Percentiles rank a stretch among this genome's conserved stretches.
Conservation (phyloP, 208 protist genomes). For the Acanthamoeba quina region DNA sequence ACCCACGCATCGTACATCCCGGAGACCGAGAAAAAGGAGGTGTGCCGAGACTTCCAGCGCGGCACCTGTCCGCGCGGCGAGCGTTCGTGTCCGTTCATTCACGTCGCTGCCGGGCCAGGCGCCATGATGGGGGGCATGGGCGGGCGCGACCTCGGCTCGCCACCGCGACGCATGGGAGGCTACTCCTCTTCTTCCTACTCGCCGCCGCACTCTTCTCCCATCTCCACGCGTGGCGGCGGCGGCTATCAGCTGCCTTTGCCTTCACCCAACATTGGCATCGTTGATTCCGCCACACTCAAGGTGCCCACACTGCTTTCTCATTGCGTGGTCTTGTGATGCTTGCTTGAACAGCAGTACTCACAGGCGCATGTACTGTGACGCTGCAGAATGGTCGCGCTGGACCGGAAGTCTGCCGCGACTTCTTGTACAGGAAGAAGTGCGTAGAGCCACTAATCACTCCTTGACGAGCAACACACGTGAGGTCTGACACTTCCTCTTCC, state of each 20-base stretch:
- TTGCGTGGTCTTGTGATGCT: background rate
- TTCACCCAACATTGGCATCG: background rate
- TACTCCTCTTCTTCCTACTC: background rate
- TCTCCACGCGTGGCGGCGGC: background rate
- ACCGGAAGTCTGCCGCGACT: constrained; percentile 42
- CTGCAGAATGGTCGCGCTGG: constrained; percentile 11
- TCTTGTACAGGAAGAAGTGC: constrained; percentile 53
- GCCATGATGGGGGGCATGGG: background rate
- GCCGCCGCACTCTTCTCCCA: background rate
- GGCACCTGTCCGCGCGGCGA: constrained; percentile 35
- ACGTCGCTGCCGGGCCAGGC: background rate
- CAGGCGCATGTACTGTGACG: background rate
- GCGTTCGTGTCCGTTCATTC: constrained; percentile 46
- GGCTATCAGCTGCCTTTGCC: background rate
- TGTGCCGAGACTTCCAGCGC: constrained; percentile 14
- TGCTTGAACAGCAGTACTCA: background rate
- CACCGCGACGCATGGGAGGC: background rate
- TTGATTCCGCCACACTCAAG: constrained; percentile 16
- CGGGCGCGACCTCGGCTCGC: background rate
- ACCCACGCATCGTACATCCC: constrained; percentile 39
- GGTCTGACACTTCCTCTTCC: background rate
- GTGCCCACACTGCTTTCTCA: background rate
- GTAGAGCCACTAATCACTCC: background rate
- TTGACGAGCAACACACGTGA: background rate
- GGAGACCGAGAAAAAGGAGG: constrained; percentile 33